A percentile compares a stretch with the other conserved stretches of the same genome.
Evolutionary conservation across 176 grass and related monocot species (phyloP).

Genomic region (Tillandsia leiboldiana): DNA sequence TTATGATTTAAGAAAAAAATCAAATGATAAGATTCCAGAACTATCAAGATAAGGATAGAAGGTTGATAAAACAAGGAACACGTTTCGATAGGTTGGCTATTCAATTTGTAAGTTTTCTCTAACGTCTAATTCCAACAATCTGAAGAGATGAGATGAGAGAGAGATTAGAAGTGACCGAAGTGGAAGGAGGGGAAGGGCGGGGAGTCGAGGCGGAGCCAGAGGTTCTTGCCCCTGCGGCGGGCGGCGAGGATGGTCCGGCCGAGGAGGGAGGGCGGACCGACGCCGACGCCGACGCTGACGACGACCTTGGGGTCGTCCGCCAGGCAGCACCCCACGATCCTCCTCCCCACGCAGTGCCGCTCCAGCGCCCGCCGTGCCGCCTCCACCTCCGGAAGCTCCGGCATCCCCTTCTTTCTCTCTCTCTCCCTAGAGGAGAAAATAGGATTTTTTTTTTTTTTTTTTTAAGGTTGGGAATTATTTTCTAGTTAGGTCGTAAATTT

Average conservation of each 20-base stretch:
- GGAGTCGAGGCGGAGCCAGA: slow-evolving; percentile 78
- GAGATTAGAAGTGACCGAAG: slow-evolving; percentile 44
- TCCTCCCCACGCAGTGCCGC: slow-evolving; percentile 58
- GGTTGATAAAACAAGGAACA: too few species aligned
- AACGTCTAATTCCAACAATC: too few species aligned
- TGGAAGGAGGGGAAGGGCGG: slow-evolving; percentile 90
- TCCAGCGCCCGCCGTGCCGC: slow-evolving; percentile 73
- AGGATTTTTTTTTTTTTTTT: too few species aligned
- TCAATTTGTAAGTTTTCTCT: too few species aligned
- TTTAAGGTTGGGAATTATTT: too few species aligned
- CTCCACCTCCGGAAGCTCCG: slow-evolving; percentile 90
- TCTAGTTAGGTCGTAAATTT: too few species aligned
- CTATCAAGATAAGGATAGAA: too few species aligned
- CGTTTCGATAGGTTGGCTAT: too few species aligned
- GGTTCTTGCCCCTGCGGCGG: slow-evolving; percentile 66
- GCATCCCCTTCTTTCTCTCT: slow-evolving; percentile 21
- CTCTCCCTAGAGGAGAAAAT: background rate
- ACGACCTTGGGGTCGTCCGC: slow-evolving; percentile 66
- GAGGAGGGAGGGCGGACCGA: slow-evolving; percentile 50
- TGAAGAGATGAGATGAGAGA: too few species aligned
- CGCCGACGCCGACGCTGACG: slow-evolving; percentile 22
- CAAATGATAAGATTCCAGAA: too few species aligned
- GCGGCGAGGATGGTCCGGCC: slow-evolving; percentile 59
- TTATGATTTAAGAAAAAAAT: too few species aligned
- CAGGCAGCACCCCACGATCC: slow-evolving; percentile 49